Evolutionary conservation across 768 basidiomycete genomes (phyloP), one percentile per base, ranked within the genome.

Genomic region (Tulasnella sp.): DNA sequence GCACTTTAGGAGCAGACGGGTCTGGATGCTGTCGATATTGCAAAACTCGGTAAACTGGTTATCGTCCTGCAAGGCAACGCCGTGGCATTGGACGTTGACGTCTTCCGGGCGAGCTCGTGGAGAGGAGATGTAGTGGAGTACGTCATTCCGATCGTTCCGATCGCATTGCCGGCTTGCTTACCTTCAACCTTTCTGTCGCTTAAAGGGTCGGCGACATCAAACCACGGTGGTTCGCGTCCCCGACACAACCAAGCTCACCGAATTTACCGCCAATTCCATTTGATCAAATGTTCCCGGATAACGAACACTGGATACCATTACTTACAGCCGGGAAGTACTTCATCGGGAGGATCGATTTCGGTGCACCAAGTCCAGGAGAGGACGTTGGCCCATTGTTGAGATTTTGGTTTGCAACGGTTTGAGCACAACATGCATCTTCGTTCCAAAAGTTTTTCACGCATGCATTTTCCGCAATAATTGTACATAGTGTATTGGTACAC

Each of bases 281-380:
- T 27, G 55, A 57, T 49, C 46, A 45, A 36, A 34, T 57, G 42
- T 57, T 57, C 31, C 31, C 41, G 17, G 43, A 57, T 8, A 49
- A 57, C 42, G 37, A 49, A 14, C 32, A 34, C 59, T 90, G 87
- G 88, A 61, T 88, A 40, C 84, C 85, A 6, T 68, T 79, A 14
- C 72, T 91, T 41, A 66, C 76, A 6, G 62, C 68, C 6, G 67
- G 69, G 7, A 66, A 64, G 15, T 65, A 53, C 19, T 79, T 80
- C 56, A 65, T 74, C n/a, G 78, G 78, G 5, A 69, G 79, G 0
- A 72, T 71, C 0, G 78, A 80, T 61, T 73, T 76, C 49, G 62
- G 42, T 2, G 48, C 42, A 12, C 58, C 49, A 34, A 37, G 48
- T 56, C 53, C 32, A n/a, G 59, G 46, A 11, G 46, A 57, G 12